Base-by-base conservation (phyloP, 2,329 filamentous ascomycete genomes). In the Xylaria sp. region DNA sequence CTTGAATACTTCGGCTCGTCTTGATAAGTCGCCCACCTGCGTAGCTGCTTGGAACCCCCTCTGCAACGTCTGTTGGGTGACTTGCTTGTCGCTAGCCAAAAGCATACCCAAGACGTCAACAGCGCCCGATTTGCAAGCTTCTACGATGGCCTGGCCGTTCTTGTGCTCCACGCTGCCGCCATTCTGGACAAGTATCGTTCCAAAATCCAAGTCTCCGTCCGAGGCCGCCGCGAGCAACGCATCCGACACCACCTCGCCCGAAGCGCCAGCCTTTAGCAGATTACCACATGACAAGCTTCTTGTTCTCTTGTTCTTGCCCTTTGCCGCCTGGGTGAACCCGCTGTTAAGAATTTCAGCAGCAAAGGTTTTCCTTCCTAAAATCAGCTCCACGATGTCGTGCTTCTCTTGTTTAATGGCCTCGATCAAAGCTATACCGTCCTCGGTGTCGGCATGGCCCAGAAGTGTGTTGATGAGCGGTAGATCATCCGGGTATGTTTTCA, bases 21-120 rank as follows among this genome's bases (percentile, higher is more conserved):
- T 76, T 48, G 72, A 73, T 4, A 85, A 66, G 52, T 84, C 78
- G 1, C 76, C 68, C 1, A 84, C 72, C 48, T 81, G 77, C 0
- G 78, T 82, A 0, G 82, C 80, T 2, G 80, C 81, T 55, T 83
- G 78, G 41, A 85, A 85, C 0, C 78, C 81, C 38, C 75, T 74
- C 24, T 77, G 73, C 2, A 85, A 65, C 0, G 76, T 80, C 6
- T 67, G 64, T 44, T 74, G 74, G 9, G 72, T 72, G 0, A 76
- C 65, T 3, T 74, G 63, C 0, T 63, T 66, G 20, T 74, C 72
- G 1, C 75, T 73, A 20, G 69, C 73, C 0, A 85, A 67, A 1
- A 85, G 69, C 66, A 84, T 77, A 37, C 72, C 66, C 2, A 85
- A 63, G 4, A 85, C 76, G 3, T 78, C 76, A 0, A 74, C 66